These are phyloP conservation scores for Plectosphaerella sp. DNA, from an alignment of 2,329 filamentous ascomycete species.

Conservation along the genomic window DNA sequence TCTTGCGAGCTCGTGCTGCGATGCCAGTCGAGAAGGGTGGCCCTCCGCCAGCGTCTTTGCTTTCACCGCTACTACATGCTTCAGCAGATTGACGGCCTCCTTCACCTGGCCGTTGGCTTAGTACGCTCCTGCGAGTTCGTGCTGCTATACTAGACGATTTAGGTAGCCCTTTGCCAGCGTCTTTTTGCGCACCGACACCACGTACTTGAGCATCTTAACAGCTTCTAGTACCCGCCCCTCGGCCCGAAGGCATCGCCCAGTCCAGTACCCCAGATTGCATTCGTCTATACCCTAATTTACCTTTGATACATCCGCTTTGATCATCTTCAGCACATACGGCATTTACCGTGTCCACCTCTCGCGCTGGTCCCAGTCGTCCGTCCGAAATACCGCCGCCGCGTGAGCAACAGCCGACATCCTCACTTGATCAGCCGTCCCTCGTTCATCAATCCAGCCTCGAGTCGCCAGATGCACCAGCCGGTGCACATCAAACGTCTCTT, in stretches of 20 bases:
- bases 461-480: neutral
- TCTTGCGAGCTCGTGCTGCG: neutral
- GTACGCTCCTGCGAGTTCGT: no score
- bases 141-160: no score
- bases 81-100: no score
- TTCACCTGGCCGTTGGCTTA: no score
- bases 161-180: no score
- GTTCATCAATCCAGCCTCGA: conserved; percentile 20
- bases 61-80: no score
- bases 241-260: neutral
- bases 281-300: neutral
- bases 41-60: neutral
- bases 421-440: neutral
- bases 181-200: no score
- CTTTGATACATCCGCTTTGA: neutral
- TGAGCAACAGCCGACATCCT: neutral
- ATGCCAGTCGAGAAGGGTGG: neutral
- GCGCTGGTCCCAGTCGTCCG: conserved; percentile 3
- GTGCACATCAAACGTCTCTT: neutral
- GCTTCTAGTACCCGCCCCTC: neutral
- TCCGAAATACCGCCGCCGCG: neutral
- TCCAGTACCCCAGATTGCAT: neutral
- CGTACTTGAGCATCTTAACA: neutral
- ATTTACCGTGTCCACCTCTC: neutral
- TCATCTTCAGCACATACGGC: conserved; percentile 1